phyloP scores from a whole-genome alignment of 2,329 filamentous ascomycete species.

The Aspergillus oerlinghausenensis region DNA sequence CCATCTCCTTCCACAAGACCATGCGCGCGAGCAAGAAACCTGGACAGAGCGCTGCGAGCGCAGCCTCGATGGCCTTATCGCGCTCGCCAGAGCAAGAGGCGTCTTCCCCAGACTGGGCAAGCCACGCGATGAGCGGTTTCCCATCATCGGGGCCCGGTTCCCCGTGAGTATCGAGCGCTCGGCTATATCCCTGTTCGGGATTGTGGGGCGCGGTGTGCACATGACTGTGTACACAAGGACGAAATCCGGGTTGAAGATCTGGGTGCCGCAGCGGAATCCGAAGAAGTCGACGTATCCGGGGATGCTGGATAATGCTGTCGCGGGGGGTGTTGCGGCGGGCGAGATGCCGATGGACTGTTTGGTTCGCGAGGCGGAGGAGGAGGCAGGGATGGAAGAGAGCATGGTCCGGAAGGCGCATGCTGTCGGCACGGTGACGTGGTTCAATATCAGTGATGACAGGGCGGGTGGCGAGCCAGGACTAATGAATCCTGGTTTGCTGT shows the following conservation, averaged over 20 bases:
- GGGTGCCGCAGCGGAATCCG: slow-evolving; percentile 4
- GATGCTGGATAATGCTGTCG: slow-evolving; percentile 6
- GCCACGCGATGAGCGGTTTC: slow-evolving; percentile 1
- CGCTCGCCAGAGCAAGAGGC: background rate
- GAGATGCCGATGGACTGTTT: slow-evolving; percentile 8
- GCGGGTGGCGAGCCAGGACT: slow-evolving; percentile 4
- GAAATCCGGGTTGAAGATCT: background rate
- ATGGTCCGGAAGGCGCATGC: background rate
- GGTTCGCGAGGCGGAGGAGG: slow-evolving; percentile 6
- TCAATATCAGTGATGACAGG: slow-evolving; percentile 5
- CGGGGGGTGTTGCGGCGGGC: slow-evolving; percentile 6
- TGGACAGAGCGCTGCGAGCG: background rate
- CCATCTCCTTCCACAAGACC: slow-evolving; percentile 1
- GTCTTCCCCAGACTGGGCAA: slow-evolving; percentile 4
- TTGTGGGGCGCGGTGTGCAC: slow-evolving; percentile 6
- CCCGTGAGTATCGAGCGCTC: slow-evolving; percentile 5
- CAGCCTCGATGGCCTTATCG: slow-evolving; percentile 2
- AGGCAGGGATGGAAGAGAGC: slow-evolving; percentile 3
- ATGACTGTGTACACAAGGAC: slow-evolving; percentile 6
- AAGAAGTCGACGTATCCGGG: slow-evolving; percentile 4
- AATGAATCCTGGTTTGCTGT: slow-evolving; percentile 7
- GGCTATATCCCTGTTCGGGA: slow-evolving; percentile 5
- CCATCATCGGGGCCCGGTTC: slow-evolving; percentile 5
- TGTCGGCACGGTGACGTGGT: slow-evolving; percentile 6
- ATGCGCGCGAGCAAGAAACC: background rate